These are phyloP conservation scores for Aspergillus fumigatus DNA, from an alignment of 2,329 filamentous ascomycete species.

Conservation along the genomic window DNA sequence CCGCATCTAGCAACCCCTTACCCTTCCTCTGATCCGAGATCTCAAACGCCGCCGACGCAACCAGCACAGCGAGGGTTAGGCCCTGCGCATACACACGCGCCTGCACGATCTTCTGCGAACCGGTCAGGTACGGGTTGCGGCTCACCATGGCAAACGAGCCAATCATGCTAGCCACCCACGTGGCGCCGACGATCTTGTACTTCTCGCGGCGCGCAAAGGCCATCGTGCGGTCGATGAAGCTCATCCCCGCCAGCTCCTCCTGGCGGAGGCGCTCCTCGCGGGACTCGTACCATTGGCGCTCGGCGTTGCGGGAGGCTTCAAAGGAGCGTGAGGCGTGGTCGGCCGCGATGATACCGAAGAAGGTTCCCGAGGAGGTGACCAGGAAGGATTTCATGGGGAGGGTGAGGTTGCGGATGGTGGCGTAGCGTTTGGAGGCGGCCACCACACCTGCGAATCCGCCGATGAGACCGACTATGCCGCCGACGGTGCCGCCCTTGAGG, in stretches of 20 bases:
- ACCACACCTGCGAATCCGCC: conserved; percentile 64
- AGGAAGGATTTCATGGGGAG: conserved; percentile 89
- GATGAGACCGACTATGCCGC: conserved; percentile 64
- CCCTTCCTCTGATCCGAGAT: conserved; percentile 71
- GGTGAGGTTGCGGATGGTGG: conserved; percentile 74
- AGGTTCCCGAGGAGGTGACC: conserved; percentile 74
- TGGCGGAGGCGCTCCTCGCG: conserved; percentile 53
- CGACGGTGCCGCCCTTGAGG: conserved; percentile 71
- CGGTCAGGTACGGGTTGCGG: conserved; percentile 69
- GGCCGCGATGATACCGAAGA: conserved; percentile 81
- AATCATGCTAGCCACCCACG: conserved; percentile 78
- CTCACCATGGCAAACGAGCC: conserved; percentile 70
- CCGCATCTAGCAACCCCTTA: conserved; percentile 39
- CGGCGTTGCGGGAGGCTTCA: conserved; percentile 66
- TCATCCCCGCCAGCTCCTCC: conserved; percentile 53
- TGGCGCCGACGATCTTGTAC: conserved; percentile 77
- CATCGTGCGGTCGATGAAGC: conserved; percentile 56
- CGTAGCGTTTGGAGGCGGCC: conserved; percentile 66
- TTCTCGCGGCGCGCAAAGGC: conserved; percentile 75
- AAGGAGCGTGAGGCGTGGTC: conserved; percentile 68
- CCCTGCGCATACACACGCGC: conserved; percentile 92
- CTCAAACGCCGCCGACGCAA: conserved; percentile 80
- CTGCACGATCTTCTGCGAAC: conserved; percentile 85
- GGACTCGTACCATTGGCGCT: conserved; percentile 61
- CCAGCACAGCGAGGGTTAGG: conserved; percentile 75